Conservation (phyloP, 495 filamentous ascomycete species). For the Annulohypoxylon moriforme region DNA sequence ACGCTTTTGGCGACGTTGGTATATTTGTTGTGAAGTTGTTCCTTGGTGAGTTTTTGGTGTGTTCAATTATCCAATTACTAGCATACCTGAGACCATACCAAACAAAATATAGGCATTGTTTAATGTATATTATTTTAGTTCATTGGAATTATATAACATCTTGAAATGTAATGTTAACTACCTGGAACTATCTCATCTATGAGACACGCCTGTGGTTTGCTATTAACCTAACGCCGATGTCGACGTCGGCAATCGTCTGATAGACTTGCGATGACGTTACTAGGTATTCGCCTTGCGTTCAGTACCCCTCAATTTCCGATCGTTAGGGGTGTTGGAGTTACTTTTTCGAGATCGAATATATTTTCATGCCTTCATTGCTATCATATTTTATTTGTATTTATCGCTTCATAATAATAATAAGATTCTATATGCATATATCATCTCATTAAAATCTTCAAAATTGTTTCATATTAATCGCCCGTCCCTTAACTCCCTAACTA, state of each 20-base stretch:
- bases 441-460: too few species aligned
- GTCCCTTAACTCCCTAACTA: too few species aligned
- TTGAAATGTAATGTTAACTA: background rate
- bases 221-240: conserved; percentile 6
- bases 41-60: background rate
- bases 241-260: background rate
- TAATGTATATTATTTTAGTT: background rate
- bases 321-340: background rate
- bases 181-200: background rate
- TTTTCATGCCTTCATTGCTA: background rate
- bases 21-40: background rate
- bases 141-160: too few species aligned
- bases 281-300: background rate
- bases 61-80: background rate
- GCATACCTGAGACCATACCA: background rate
- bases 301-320: background rate
- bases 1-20: too few species aligned
- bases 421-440: too few species aligned
- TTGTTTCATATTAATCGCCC: too few species aligned
- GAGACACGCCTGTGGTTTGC: background rate
- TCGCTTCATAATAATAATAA: too few species aligned
- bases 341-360: background rate
- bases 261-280: conserved; percentile 12
- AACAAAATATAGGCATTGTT: background rate
- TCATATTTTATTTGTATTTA: background rate